A percentile compares a stretch with the other conserved stretches of the same genome.
Conservation (phyloP, 2,329 filamentous ascomycete genomes). For the Penicillium sp. region DNA sequence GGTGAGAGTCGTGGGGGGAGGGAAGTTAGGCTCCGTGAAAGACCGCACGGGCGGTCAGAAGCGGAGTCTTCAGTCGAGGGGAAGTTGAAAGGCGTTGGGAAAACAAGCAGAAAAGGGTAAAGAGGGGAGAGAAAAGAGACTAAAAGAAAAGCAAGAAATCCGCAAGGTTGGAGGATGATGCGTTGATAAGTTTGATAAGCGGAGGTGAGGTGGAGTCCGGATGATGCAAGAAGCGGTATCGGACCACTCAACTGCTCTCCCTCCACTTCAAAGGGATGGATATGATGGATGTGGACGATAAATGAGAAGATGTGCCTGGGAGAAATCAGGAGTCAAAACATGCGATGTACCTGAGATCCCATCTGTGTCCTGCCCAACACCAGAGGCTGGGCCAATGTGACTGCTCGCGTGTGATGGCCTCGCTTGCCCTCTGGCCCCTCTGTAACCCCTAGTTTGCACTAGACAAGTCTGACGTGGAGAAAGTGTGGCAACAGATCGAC, state of each 20-base stretch:
- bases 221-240: slow-evolving; percentile 21
- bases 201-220: slow-evolving; percentile 17
- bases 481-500: slow-evolving; percentile 19
- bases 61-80: neutral
- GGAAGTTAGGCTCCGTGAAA: slow-evolving; percentile 27
- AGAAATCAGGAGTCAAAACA: no score
- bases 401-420: slow-evolving; percentile 23
- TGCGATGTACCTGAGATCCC: no score
- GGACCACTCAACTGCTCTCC: neutral
- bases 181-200: slow-evolving; percentile 21
- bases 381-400: slow-evolving; percentile 15
- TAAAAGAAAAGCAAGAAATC: neutral
- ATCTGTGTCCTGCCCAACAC: slow-evolving; percentile 1
- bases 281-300: no score
- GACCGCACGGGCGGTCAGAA: slow-evolving; percentile 16
- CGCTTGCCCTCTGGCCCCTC: neutral
- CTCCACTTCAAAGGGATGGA: neutral
- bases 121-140: slow-evolving; percentile 3
- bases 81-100: neutral
- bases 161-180: slow-evolving; percentile 14
- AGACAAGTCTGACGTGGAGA: slow-evolving; percentile 17
- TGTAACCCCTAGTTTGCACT: neutral
- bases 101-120: slow-evolving; percentile 8
- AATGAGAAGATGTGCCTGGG: no score
- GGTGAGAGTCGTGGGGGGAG: slow-evolving; percentile 24